Conservation (phyloP, 192 early-diverging fungal species). For the Coemansia erecta region DNA sequence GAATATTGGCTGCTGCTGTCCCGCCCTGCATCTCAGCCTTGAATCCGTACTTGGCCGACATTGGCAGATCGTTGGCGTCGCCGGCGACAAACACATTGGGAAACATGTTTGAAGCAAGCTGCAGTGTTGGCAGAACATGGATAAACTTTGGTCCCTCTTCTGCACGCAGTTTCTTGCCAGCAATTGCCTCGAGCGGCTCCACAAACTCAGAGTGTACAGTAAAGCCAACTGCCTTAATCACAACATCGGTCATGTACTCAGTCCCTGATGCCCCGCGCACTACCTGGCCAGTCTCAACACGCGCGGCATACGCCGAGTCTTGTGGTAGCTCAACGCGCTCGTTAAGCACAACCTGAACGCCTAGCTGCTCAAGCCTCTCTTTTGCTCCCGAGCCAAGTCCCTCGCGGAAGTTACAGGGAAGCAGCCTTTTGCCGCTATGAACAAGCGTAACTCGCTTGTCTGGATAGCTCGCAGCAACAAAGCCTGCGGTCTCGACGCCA, state of each 20-base stretch:
- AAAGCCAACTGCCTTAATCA: slow-evolving; percentile 54
- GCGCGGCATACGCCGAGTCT: slow-evolving; percentile 21
- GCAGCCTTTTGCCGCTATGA: slow-evolving; percentile 48
- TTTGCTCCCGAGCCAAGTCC: slow-evolving; percentile 38
- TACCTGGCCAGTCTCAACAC: slow-evolving; percentile 14
- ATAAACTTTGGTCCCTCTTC: slow-evolving; percentile 22
- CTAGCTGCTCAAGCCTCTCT: slow-evolving; percentile 45
- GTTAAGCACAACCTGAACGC: slow-evolving; percentile 56
- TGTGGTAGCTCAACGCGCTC: slow-evolving; percentile 49
- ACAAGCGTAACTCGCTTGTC: slow-evolving; percentile 53
- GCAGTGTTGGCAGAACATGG: slow-evolving; percentile 56
- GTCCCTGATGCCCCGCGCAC: slow-evolving; percentile 50
- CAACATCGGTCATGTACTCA: slow-evolving; percentile 58
- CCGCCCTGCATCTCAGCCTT: slow-evolving; percentile 52
- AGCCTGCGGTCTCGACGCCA: slow-evolving; percentile 61
- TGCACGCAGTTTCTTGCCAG: slow-evolving; percentile 26
- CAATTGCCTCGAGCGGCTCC: slow-evolving; percentile 26
- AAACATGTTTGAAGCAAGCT: slow-evolving; percentile 43
- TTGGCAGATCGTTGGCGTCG: slow-evolving; percentile 51
- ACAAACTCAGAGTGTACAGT: slow-evolving; percentile 54
- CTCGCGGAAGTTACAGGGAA: slow-evolving; percentile 53
- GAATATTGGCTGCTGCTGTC: slow-evolving; percentile 39
- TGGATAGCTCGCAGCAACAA: slow-evolving; percentile 45
- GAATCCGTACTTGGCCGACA: slow-evolving; percentile 46
- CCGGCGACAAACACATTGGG: slow-evolving; percentile 59